These are phyloP conservation scores for Leishmania turanica DNA, from an alignment of 208 protist species.

Conservation along the genomic window DNA sequence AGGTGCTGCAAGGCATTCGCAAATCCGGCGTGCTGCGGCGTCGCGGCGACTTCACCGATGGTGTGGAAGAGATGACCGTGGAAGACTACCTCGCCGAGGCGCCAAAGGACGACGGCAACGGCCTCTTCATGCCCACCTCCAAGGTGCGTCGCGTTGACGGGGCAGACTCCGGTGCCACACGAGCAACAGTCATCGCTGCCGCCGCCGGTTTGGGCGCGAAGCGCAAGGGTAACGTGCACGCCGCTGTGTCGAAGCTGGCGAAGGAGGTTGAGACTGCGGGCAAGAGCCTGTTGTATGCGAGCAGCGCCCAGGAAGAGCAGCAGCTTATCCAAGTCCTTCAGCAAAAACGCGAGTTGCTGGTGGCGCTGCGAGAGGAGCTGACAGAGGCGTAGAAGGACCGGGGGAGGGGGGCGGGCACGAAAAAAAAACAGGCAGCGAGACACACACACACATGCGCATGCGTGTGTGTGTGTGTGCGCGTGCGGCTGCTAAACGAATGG, in stretches of 20 bases:
- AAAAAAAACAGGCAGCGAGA: too few species aligned
- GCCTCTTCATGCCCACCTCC: constrained; percentile 15
- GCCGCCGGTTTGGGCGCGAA: constrained; percentile 15
- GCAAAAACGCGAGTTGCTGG: constrained; percentile 27
- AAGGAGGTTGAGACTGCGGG: constrained; percentile 30
- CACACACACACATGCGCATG: neutral
- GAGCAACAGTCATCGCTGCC: constrained; percentile 2
- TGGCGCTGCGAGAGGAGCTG: constrained; percentile 18
- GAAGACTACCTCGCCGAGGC: constrained; percentile 25
- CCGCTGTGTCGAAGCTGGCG: constrained; percentile 22
- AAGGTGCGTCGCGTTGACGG: constrained; percentile 41
- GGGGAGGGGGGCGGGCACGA: neutral
- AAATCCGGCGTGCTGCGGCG: constrained; percentile 53
- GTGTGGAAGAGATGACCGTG: constrained; percentile 77
- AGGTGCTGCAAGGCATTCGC: constrained; percentile 51
- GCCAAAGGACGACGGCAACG: constrained; percentile 46
- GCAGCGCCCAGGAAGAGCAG: constrained; percentile 23
- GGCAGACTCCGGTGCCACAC: neutral
- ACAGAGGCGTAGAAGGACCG: constrained; percentile 7
- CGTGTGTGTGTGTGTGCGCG: neutral
- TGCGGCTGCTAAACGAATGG: neutral
- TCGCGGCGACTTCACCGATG: constrained; percentile 81
- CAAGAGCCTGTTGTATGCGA: constrained; percentile 13
- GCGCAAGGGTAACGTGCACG: constrained; percentile 24
- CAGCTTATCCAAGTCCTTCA: constrained; percentile 27